Evolutionary conservation across 1,139 yeast species (phyloP), one percentile per base, ranked within the genome.

Genomic region (Yamadazyma membranifaciens): DNA sequence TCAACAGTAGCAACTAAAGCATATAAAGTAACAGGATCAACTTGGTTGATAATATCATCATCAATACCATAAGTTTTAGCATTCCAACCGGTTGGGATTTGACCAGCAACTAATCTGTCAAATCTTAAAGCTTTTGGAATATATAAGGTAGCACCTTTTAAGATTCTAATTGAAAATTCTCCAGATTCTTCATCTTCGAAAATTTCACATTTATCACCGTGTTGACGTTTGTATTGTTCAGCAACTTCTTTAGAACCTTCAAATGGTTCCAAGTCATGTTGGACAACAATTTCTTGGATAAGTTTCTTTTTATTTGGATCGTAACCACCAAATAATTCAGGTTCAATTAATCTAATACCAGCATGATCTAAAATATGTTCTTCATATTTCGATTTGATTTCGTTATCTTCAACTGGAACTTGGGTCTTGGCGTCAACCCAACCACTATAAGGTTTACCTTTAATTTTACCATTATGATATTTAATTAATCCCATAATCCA

Each of bases 401-500:
- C 97, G 67, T 82, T 83, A 64, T 92, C 98, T 50, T 88, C 98
- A 46, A 92, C 95, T 32, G 97, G 97, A 59, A 81, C 81, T 55
- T 80, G 83, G 47, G 96, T 82, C 78, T 92, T 91, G 51, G 96
- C 83, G 62, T 92, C 98, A 54, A 92, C 87, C 98, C 98, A 92
- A 54, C 98, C 98, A 42, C 94, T 76, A 73, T 89, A 89, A 51
- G 79, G 81, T 59, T 75, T 74, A 61, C 96, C 96, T 80, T 91
- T 91, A 64, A 91, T 78, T 64, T 81, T 80, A 69, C 97, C 98
- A 53, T 87, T 88, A 65, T 83, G 89, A 73, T 92, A 92, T 68
- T 87, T 87, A 71, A 92, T 89, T 63, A 86, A 78, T 53, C 98
- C 98, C 98, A 92, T 92, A 55, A 92, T 89, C 98, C 98, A 92